Evolutionary conservation across 1,284 basidiomycete species (phyloP).

Genomic region (Neotropicomus parvogracilis): DNA sequence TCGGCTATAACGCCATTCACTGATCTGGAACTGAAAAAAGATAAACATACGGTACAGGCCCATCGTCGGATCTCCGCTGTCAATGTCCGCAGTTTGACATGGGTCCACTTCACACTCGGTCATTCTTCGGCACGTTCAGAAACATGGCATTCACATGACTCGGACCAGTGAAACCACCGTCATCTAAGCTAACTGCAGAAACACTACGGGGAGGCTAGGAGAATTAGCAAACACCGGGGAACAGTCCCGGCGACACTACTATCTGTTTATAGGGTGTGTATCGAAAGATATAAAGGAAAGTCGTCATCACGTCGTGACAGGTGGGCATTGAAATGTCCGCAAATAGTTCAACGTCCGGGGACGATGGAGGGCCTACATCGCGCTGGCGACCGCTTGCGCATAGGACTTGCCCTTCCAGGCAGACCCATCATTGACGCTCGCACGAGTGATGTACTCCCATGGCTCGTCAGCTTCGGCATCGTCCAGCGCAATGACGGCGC

Average conservation of each 20-base stretch:
- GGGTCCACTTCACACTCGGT: not conserved
- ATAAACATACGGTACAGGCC: no score
- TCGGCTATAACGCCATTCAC: not conserved
- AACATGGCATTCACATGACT: not conserved
- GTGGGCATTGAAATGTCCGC: constrained; percentile 2
- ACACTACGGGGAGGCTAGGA: constrained; percentile 5
- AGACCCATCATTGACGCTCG: constrained; percentile 35
- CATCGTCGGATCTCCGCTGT: not conserved
- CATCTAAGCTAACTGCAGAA: constrained; percentile 7
- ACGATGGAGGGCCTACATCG: constrained; percentile 17
- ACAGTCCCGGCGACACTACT: no score
- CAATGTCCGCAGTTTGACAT: no score
- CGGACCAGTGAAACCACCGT: not conserved
- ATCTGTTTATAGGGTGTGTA: constrained; percentile 13
- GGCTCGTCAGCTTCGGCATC: constrained; percentile 40
- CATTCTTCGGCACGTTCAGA: not conserved
- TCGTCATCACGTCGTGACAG: constrained; percentile 15
- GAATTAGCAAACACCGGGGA: constrained; percentile 24
- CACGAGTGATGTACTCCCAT: constrained; percentile 44
- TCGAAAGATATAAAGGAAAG: constrained; percentile 12
- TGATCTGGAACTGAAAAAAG: not conserved
- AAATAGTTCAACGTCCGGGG: not conserved
- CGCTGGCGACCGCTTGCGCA: constrained; percentile 37
- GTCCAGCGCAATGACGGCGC: constrained; percentile 44
- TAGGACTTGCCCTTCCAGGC: constrained; percentile 41